Evolutionary conservation across 106 monocot genomes (phyloP), one percentile per base, ranked within the genome.

Genomic region (Acorus calamus): DNA sequence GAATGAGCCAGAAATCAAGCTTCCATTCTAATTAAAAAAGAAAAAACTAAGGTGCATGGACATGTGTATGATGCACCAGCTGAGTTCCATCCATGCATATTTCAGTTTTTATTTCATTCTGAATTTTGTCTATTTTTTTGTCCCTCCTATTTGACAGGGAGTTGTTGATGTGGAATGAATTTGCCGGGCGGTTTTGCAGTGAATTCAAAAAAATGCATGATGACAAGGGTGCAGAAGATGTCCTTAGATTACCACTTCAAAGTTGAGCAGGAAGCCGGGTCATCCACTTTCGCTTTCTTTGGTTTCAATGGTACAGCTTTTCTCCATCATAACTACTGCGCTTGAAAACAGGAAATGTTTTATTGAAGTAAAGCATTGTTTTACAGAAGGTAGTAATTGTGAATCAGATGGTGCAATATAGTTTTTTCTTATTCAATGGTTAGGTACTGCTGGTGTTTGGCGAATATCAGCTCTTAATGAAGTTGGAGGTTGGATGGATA

Each of bases 181-280:
- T 82, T 82, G 12, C 68, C 64, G 56, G 71, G 61, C 69, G 50
- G 49, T 85, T 71, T 83, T 83, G 77, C 83, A 87, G 75, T 28
- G 28, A 28, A 28, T 28, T 28, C 28, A 1, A 28, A 28, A 28
- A 28, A 28, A 28, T 28, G 28, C 28, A 28, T 28, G 28, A 28
- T 28, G 28, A 28, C 28, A 28, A 28, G 28, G 28, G 72, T 83
- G 64, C 83, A 83, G 55, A 79, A 72, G 83, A 83, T 83, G 64
- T 79, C 79, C 0, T 71, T 79, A 11, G 79, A 83, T 75, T 83
- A 83, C 68, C 83, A 83, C 13, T 83, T 83, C 72, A 83, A 83
- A 68, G 83, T 83, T 43, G 83, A 83, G 67, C 83, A 83, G 60
- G 79, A 83, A 63, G 67, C 83, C 46, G 79, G 79, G 10, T 83